A percentile compares a stretch with the other conserved stretches of the same genome.
Evolutionary conservation across 129 eudicot genomes (phyloP).

Genomic region (Tagetes erecta): DNA sequence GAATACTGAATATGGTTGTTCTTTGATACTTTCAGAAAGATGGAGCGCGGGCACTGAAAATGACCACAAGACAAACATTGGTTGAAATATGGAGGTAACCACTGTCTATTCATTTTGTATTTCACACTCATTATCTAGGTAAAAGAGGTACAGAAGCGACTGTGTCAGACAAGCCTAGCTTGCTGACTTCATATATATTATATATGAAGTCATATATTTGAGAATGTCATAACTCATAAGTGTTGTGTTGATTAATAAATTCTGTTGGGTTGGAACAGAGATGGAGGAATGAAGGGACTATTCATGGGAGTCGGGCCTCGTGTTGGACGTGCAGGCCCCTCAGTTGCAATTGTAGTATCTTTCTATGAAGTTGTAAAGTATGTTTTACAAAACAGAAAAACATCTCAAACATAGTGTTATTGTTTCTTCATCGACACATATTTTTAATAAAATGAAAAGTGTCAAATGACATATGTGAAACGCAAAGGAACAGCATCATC

Average conservation of each 20-base stretch:
- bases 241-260: background rate
- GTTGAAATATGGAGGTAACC: slow-evolving; percentile 79
- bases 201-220: no score
- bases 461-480: background rate
- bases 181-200: no score
- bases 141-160: no score
- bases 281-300: slow-evolving; percentile 81
- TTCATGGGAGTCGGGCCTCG: slow-evolving; percentile 79
- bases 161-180: no score
- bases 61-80: slow-evolving; percentile 78
- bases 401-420: background rate
- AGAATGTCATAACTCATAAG: no score
- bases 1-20: background rate
- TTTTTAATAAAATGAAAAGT: background rate
- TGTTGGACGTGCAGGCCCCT: slow-evolving; percentile 84
- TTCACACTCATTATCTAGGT: no score
- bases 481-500: background rate
- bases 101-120: background rate
- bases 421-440: background rate
- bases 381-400: slow-evolving; percentile 35
- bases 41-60: slow-evolving; percentile 50
- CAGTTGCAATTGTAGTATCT: slow-evolving; percentile 87
- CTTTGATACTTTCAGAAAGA: slow-evolving; percentile 50
- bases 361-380: slow-evolving; percentile 80
- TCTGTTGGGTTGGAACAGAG: slow-evolving; percentile 41